Base-by-base conservation (phyloP, 768 basidiomycete genomes). In the Lactarius evosmus region DNA sequence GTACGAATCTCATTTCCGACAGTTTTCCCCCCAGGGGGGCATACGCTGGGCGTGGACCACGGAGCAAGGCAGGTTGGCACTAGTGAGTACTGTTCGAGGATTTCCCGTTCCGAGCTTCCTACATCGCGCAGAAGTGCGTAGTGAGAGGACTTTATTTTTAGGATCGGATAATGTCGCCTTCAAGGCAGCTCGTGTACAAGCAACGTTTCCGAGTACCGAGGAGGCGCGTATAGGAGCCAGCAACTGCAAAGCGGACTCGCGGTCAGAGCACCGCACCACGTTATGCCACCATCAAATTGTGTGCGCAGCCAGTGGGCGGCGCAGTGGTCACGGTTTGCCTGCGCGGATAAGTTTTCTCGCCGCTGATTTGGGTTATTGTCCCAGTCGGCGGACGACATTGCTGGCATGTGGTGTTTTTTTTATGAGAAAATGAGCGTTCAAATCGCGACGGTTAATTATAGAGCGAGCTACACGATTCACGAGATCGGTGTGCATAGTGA, bases 111-210 rank as follows among this genome's bases (percentile, higher is more conserved):
- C 56, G 49, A 38, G 7, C 25, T 33, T 19, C 29, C 30, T 25
- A 34, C 22, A 53, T n/a, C 22, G 25, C 22, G 30, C 32, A 27
- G 30, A 27, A 17, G 32, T 29, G 30, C 40, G 27, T 4, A 22
- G 38, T 22, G 11, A 16, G 46, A 38, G 27, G 27, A 2, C 25
- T 8, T 2, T 34, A 52, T 36, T 57, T 52, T 61, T 49, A 56
- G 9, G 53, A 61, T 56, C 63, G 44, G 55, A 61, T 65, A 57
- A 52, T 38, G 9, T 33, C 30, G 16, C 34, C 8, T 38, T 7
- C 54, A 29, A 40, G 53, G 40, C 25, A 32, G 30, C 38, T 22
- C 38, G 50, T 60, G 49, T 56, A 44, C 40, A 9, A 32, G 19
- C 55, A 50, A 30, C 46, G 9, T 30, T 44, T 49, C 19, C 34